phyloP scores from a whole-genome alignment of 768 basidiomycete species.

The Leccinum ochraceum region DNA sequence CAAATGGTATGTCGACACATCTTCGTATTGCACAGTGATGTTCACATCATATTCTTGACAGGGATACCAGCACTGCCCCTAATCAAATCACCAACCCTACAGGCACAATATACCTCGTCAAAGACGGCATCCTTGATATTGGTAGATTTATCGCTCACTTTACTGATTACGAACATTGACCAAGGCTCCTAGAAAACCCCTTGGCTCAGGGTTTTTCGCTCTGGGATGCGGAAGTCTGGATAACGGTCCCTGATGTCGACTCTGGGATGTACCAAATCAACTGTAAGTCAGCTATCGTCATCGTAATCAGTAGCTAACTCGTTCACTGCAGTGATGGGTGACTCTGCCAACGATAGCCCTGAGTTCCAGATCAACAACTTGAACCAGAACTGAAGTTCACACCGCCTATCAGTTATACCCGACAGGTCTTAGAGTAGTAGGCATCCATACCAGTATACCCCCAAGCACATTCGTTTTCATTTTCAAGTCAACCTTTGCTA shows the following conservation, averaged over 20 bases:
- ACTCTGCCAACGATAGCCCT: conserved; percentile 34
- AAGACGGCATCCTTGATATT: conserved; percentile 20
- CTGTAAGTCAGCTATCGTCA: conserved; percentile 21
- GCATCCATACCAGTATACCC: background rate
- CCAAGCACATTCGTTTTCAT: background rate
- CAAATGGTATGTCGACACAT: conserved; percentile 28
- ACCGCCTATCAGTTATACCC: background rate
- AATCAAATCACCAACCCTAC: conserved; percentile 33
- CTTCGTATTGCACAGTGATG: background rate
- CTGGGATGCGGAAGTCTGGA: conserved; percentile 21
- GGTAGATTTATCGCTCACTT: conserved; percentile 21
- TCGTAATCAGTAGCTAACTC: conserved; percentile 3
- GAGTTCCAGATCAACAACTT: conserved; percentile 25
- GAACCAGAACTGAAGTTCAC: background rate
- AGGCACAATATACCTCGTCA: conserved; percentile 32
- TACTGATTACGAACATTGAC: conserved; percentile 7
- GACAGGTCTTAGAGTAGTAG: background rate
- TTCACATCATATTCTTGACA: conserved; percentile 12
- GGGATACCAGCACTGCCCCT: conserved; percentile 34
- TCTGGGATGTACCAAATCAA: conserved; percentile 36
- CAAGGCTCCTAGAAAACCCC: conserved; percentile 16
- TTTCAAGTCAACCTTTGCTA: background rate
- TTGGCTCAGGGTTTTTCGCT: conserved; percentile 34
- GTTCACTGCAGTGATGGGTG: conserved; percentile 31
- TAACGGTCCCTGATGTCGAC: conserved; percentile 32